phyloP scores from a whole-genome alignment of 1,139 yeast genomes.

The Blastobotrys ciferrii region DNA sequence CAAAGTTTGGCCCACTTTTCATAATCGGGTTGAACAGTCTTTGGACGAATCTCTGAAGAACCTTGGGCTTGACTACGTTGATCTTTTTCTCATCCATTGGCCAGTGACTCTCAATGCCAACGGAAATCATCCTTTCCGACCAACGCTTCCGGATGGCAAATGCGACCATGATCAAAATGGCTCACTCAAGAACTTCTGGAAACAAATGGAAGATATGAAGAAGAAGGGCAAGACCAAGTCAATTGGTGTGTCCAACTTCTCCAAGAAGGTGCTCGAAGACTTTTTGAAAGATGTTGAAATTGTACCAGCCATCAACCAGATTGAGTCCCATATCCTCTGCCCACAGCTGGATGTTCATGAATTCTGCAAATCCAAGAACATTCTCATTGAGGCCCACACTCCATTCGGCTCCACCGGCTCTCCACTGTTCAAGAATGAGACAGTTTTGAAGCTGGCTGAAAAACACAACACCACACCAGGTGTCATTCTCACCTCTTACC shows the following conservation, averaged over 20 bases:
- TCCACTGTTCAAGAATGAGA: constrained; percentile 18
- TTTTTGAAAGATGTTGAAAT: constrained; percentile 52
- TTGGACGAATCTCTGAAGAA: constrained; percentile 60
- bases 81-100: constrained; percentile 83
- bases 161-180: constrained; percentile 42
- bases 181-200: constrained; percentile 43
- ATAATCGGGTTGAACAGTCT: constrained; percentile 54
- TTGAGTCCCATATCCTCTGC: constrained; percentile 86
- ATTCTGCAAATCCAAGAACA: constrained; percentile 56
- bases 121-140: constrained; percentile 9
- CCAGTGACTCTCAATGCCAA: constrained; percentile 49
- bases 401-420: constrained; percentile 47
- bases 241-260: constrained; percentile 80
- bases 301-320: constrained; percentile 54
- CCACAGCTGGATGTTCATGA: constrained; percentile 67
- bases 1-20: constrained; percentile 50
- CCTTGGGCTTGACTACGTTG: constrained; percentile 74
- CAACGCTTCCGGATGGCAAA: constrained; percentile 42
- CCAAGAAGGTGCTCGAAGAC: constrained; percentile 68
- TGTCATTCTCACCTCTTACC: constrained; percentile 49
- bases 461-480: constrained; percentile 44
- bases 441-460: constrained; percentile 19
- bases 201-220: constrained; percentile 59
- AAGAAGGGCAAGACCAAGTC: constrained; percentile 59
- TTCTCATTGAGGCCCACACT: constrained; percentile 76